Evolutionary conservation across 1,284 basidiomycete genomes (phyloP).

Genomic region (Trichosporon sp.): DNA sequence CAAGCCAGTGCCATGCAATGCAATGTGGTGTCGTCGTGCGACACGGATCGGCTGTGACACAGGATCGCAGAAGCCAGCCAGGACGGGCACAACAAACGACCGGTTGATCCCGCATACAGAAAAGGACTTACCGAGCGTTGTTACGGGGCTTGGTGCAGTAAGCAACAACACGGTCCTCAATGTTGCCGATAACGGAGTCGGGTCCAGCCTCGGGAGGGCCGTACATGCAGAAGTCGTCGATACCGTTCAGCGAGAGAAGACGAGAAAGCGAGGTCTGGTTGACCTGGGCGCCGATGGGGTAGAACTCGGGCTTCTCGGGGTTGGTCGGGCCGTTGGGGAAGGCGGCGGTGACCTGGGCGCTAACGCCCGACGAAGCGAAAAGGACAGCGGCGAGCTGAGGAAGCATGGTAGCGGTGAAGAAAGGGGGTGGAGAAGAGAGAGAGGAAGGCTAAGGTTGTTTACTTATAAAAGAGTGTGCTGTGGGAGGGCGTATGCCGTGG

Average conservation of each 20-base stretch:
- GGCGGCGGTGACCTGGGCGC: conserved; percentile 44
- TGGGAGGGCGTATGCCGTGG: conserved; percentile 3
- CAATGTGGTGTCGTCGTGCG: neutral
- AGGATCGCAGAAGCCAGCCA: neutral
- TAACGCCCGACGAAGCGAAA: conserved; percentile 24
- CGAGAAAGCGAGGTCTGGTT: conserved; percentile 54
- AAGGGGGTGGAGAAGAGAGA: neutral
- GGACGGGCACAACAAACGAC: neutral
- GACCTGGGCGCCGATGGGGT: conserved; percentile 48
- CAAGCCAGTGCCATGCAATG: neutral
- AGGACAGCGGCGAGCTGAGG: conserved; percentile 26
- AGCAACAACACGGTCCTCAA: conserved; percentile 52
- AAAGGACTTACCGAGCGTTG: conserved; percentile 39
- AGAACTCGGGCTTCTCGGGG: conserved; percentile 48
- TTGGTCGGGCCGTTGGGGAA: conserved; percentile 55
- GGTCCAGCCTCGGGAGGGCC: conserved; percentile 48
- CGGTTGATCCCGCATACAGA: neutral
- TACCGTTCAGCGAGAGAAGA: conserved; percentile 52
- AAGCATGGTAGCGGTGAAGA: conserved; percentile 25
- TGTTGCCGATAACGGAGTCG: conserved; percentile 50
- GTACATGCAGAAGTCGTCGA: conserved; percentile 56
- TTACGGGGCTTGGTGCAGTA: conserved; percentile 53
- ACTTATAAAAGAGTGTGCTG: conserved; percentile 16
- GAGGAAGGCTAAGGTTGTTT: conserved; percentile 9
- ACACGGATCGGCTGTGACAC: neutral